Base-by-base conservation (phyloP, 768 basidiomycete species). In the Leccinum boreale region DNA sequence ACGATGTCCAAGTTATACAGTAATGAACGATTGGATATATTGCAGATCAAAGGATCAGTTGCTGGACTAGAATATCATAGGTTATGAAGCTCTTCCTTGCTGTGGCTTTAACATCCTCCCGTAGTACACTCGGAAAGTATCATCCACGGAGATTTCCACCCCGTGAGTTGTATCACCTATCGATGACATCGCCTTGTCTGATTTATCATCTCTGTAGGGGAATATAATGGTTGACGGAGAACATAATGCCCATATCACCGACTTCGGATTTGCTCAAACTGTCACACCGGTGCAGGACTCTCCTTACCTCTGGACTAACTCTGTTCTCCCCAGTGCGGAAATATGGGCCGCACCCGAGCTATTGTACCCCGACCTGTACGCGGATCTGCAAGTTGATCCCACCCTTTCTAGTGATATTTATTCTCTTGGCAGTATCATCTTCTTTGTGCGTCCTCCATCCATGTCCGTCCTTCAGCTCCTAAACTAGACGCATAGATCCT, bases 111-210 rank as follows among this genome's bases (percentile, higher is more conserved):
- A 53, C 39, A 21, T 6, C 9, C 31, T 49, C 8, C n/a, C 17
- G 8, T 10, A 60, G 59, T 60, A 4, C 59, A 60, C 21, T 53
- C 51, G 0, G 4, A 6, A 23, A 0, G 0, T 7, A 21, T 58
- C 8, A n/a, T 60, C 42, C 59, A 60, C 7, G 56, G 59, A 1
- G 31, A 60, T 58, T 15, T 60, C 14, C 59, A 60, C 2, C 59
- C 59, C 1, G 59, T 49, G 15, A 14, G 58, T 52, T n/a, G 29
- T 12, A 17, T 58, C 19, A 15, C 15, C 14, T 36, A 35, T 1
- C 23, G 8, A 35, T 21, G 10, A 17, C 17, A 17, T 9, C 14
- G 5, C 6, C 26, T 11, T 0, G 8, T 12, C 9, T 36, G 15
- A 58, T 29, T 53, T 47, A 4, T 19, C 21, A 14, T 24, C 1